Evolutionary conservation across 2,329 filamentous ascomycete species (phyloP), one percentile per base, ranked within the genome.

Genomic region (Remersonia thermophila): DNA sequence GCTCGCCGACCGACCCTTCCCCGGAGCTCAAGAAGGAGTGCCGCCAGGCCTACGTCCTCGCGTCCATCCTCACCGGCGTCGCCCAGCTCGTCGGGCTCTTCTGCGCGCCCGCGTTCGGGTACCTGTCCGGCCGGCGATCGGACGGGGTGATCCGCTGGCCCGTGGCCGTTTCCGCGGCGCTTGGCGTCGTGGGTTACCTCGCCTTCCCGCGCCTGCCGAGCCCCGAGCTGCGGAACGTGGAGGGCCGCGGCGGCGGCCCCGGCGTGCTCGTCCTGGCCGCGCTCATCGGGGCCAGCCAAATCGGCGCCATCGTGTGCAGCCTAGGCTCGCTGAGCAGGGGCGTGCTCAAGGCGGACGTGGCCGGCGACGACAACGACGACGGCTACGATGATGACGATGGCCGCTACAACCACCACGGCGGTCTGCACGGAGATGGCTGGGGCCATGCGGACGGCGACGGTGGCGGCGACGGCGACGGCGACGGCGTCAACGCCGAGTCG

Each of bases 281-380:
- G 0, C 61, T 94, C 13, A 75, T 96, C 27, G 91, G 91, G 11
- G 74, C 94, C 52, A 93, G 84, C 51, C 91, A 98, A 58, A 96
- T 98, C 43, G 91, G 89, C 2, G 82, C 86, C 9, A 96, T 98
- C 40, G 91, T 98, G 1, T 95, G 87, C 61, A 93, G 84, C 45
- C 70, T 98, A n/a, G 86, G 83, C 1, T 75, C 91, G 1, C 69
- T 98, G 3, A 85, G 85, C 27, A 76, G 77, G 12, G 87, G 86
- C 3, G 80, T 96, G 15, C 65, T 93, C 15, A 62, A 64, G 4
- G 63, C 60, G 2, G 67, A 71, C 32, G 47, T 62, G 3, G 38
- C 46, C 27, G 44, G 39, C 31, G 43, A 47, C 14, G 23, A 47
- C 34, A 37, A 44, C 20, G 5, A 23, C 5, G 9, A 23, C 20